These are phyloP conservation scores for Miscanthus lutarioriparius DNA, from an alignment of 176 grass and related monocot genomes.

Conservation along the genomic window DNA sequence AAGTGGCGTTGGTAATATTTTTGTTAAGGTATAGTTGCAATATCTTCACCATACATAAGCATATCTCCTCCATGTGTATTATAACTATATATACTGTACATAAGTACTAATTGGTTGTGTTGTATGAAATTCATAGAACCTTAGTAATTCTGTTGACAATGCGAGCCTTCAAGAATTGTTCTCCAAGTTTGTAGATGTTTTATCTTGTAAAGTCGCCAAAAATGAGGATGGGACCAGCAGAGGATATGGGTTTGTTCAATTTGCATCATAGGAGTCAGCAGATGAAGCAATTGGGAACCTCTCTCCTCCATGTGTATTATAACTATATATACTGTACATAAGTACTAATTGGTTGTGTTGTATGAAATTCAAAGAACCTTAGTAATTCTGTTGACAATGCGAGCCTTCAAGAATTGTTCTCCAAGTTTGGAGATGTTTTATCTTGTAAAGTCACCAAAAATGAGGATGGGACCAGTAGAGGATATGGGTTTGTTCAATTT, in stretches of 20 bases:
- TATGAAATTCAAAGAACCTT: conserved; percentile 59
- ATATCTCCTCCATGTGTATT: neutral
- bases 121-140: conserved; percentile 52
- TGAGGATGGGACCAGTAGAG: conserved; percentile 56
- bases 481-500: conserved; percentile 87
- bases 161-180: conserved; percentile 67
- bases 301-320: neutral
- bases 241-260: conserved; percentile 84
- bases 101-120: neutral
- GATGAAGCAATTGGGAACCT: conserved; percentile 61
- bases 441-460: conserved; percentile 81
- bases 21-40: conserved; percentile 70
- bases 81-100: neutral
- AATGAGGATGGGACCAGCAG: conserved; percentile 63
- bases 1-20: conserved; percentile 78
- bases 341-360: neutral
- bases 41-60: neutral
- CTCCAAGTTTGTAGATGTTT: conserved; percentile 61
- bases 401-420: conserved; percentile 68
- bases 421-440: conserved; percentile 65
- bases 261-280: conserved; percentile 53
- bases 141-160: conserved; percentile 48
- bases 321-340: neutral
- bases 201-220: conserved; percentile 76
- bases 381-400: conserved; percentile 41